Evolutionary conservation across 495 filamentous ascomycete genomes (phyloP).

Genomic region (Podospora pseudoanserina): DNA sequence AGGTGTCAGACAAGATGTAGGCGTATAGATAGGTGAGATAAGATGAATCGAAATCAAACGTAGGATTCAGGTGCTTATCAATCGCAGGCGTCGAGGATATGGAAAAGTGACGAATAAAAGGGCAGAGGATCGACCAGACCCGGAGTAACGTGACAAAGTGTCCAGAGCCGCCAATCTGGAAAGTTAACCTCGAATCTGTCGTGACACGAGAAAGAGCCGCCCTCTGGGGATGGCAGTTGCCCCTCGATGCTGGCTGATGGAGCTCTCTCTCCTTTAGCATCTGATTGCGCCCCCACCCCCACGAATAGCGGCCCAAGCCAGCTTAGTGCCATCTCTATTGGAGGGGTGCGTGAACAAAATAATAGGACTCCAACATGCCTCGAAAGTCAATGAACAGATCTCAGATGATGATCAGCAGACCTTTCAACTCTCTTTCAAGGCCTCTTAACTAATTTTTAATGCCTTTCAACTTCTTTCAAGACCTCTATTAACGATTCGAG

Average conservation of each 20-base stretch:
- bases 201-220: neutral
- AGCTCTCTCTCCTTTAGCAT: neutral
- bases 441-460: too few species aligned
- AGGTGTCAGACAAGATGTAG: neutral
- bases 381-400: too few species aligned
- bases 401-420: too few species aligned
- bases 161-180: neutral
- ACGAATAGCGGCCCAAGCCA: neutral
- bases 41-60: constrained; percentile 2
- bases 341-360: too few species aligned
- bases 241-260: neutral
- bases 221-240: constrained; percentile 1
- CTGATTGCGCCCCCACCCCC: constrained; percentile 1
- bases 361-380: too few species aligned
- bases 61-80: neutral
- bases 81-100: neutral
- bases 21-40: neutral
- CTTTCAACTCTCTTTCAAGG: too few species aligned
- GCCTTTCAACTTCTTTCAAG: too few species aligned
- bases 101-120: neutral
- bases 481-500: too few species aligned
- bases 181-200: neutral
- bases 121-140: neutral
- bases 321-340: neutral
- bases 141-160: neutral